phyloP scores from a whole-genome alignment of 257 asterid species.

The Mentha longifolia region DNA sequence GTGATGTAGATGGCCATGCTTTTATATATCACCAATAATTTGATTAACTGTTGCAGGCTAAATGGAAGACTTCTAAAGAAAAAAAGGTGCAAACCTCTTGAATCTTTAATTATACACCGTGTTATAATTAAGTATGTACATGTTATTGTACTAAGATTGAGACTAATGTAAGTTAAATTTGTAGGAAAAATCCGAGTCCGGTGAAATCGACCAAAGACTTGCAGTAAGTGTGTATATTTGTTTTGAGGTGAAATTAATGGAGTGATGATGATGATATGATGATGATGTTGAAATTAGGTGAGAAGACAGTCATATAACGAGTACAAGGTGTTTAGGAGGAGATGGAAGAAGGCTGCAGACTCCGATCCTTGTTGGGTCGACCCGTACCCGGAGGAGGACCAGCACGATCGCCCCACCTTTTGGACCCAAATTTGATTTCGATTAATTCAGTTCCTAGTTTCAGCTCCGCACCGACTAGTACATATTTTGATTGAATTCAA shows the following conservation, averaged over 20 bases:
- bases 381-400: constrained; percentile 46
- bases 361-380: constrained; percentile 66
- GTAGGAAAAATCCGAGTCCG: constrained; percentile 43
- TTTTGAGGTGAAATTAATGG: not conserved
- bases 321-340: constrained; percentile 63
- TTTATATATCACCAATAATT: not conserved
- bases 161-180: not conserved
- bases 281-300: constrained; percentile 43
- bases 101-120: too few species aligned
- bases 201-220: constrained; percentile 50
- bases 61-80: not conserved
- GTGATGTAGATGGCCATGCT: too few species aligned
- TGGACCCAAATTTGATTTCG: constrained; percentile 31
- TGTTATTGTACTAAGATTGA: not conserved
- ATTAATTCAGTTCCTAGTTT: too few species aligned
- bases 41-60: not conserved
- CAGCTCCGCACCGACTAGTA: too few species aligned
- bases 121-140: too few species aligned
- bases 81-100: not conserved
- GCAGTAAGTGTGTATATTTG: constrained; percentile 49
- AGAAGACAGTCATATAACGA: constrained; percentile 81
- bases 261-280: too few species aligned
- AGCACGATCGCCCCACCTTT: not conserved
- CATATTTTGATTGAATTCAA: too few species aligned
- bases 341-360: constrained; percentile 68